A percentile compares a stretch with the other conserved stretches of the same genome.
These are phyloP conservation scores for Aspergillus cristatus DNA, from an alignment of 495 filamentous ascomycete genomes.

Conservation along the genomic window DNA sequence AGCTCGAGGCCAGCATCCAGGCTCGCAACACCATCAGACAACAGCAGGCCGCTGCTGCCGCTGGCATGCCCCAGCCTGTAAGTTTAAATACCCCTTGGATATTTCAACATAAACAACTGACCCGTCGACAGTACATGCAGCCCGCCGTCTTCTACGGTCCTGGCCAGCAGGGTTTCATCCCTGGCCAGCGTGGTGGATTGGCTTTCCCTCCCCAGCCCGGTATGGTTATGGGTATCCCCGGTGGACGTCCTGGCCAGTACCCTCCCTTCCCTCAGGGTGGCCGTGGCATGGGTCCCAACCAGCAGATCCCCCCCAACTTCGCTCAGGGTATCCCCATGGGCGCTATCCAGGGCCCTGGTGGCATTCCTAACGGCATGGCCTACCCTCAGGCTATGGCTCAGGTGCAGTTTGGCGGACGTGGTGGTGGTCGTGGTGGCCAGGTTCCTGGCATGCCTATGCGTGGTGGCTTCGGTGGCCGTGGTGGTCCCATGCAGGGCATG, in stretches of 20 bases:
- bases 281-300: constrained; percentile 65
- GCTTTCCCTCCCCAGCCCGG: constrained; percentile 75
- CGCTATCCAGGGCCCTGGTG: constrained; percentile 55
- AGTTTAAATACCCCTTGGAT: constrained; percentile 9
- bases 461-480: constrained; percentile 43
- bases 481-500: constrained; percentile 39
- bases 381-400: constrained; percentile 53
- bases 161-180: constrained; percentile 77
- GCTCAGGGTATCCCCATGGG: constrained; percentile 67
- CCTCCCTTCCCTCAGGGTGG: constrained; percentile 76
- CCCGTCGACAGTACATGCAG: constrained; percentile 51
- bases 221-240: constrained; percentile 75
- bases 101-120: constrained; percentile 2
- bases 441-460: constrained; percentile 69
- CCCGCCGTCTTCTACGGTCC: constrained; percentile 81
- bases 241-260: constrained; percentile 75
- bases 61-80: constrained; percentile 80
- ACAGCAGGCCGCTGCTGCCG: constrained; percentile 92
- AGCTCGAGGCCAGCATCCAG: constrained; percentile 98
- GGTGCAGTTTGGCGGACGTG: constrained; percentile 51
- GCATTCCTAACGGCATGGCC: constrained; percentile 45
- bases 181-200: constrained; percentile 66
- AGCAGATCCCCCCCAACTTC: constrained; percentile 77
- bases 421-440: constrained; percentile 65
- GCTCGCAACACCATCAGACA: constrained; percentile 96